These are phyloP conservation scores for Sugiyamaella marilandica DNA, from an alignment of 805 yeast genomes.

Conservation along the genomic window DNA sequence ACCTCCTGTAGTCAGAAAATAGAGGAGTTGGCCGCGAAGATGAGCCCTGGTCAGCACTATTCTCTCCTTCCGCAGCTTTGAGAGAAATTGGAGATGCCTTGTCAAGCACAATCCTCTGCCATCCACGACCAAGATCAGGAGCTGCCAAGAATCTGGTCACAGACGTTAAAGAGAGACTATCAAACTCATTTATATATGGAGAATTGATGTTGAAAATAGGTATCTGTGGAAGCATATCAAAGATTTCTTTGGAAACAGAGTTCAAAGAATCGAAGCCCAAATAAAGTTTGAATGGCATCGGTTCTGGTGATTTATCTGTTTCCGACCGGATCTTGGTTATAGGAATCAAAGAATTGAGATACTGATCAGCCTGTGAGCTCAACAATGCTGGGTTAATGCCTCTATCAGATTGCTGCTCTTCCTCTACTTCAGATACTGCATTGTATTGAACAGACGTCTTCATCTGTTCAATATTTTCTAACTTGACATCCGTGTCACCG, in stretches of 20 bases:
- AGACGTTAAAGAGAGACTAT: constrained; percentile 27
- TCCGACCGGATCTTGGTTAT: constrained; percentile 3
- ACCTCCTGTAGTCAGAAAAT: constrained; percentile 20
- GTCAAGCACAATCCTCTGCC: constrained; percentile 32
- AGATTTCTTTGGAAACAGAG: constrained; percentile 22
- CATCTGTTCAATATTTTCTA: background rate
- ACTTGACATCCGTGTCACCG: background rate
- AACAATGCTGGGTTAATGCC: background rate
- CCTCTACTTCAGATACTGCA: background rate
- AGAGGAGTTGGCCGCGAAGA: constrained; percentile 6
- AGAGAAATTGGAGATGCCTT: background rate
- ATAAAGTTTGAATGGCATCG: constrained; percentile 18
- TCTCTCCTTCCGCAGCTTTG: background rate
- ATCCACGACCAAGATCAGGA: constrained; percentile 25
- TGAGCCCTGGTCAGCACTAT: background rate
- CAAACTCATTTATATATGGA: constrained; percentile 25
- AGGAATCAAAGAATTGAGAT: constrained; percentile 17
- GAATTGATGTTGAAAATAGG: constrained; percentile 17
- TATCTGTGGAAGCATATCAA: constrained; percentile 22
- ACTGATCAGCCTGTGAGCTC: background rate
- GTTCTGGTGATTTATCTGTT: background rate
- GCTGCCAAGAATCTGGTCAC: constrained; percentile 30
- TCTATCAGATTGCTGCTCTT: background rate
- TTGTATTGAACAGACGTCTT: background rate
- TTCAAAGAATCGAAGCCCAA: constrained; percentile 19